Evolutionary conservation across 2,329 filamentous ascomycete species (phyloP).

Genomic region (Teratosphaeria pseudoeucalypti): DNA sequence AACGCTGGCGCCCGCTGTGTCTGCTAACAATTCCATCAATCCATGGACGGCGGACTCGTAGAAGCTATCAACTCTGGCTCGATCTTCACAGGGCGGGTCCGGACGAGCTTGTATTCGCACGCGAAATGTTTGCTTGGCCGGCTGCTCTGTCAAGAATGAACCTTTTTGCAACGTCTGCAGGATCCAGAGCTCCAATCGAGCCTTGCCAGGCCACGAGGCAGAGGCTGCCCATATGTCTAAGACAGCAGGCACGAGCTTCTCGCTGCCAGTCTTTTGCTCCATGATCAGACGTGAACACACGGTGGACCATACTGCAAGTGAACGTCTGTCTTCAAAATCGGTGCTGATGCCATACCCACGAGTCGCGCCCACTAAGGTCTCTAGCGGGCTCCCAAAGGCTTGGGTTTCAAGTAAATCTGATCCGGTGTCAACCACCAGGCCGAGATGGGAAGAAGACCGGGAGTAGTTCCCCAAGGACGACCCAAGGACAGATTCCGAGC

Average conservation of each 20-base stretch:
- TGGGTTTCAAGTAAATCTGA: constrained; percentile 16
- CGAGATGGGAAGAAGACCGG: constrained; percentile 29
- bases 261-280: constrained; percentile 63
- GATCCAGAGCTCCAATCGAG: constrained; percentile 85
- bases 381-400: constrained; percentile 17
- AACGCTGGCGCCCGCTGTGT: constrained; percentile 64
- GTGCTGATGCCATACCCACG: constrained; percentile 27
- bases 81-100: constrained; percentile 62
- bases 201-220: constrained; percentile 80
- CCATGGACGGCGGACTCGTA: constrained; percentile 72
- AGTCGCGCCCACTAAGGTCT: constrained; percentile 29
- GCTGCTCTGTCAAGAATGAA: constrained; percentile 77
- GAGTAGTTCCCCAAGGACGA: constrained; percentile 35
- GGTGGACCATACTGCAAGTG: constrained; percentile 80
- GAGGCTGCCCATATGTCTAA: constrained; percentile 80
- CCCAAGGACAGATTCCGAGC: constrained; percentile 73
- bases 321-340: constrained; percentile 56
- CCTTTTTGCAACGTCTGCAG: constrained; percentile 92
- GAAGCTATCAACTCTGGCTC: constrained; percentile 75
- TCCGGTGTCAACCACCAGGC: constrained; percentile 18
- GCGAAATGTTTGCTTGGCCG: constrained; percentile 62
- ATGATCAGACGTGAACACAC: constrained; percentile 74
- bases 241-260: constrained; percentile 72
- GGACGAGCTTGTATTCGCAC: constrained; percentile 60
- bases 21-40: constrained; percentile 77